A percentile compares a stretch with the other conserved stretches of the same genome.
phyloP scores from a whole-genome alignment of 1,284 basidiomycete genomes.

The Moesziomyces antarcticus region DNA sequence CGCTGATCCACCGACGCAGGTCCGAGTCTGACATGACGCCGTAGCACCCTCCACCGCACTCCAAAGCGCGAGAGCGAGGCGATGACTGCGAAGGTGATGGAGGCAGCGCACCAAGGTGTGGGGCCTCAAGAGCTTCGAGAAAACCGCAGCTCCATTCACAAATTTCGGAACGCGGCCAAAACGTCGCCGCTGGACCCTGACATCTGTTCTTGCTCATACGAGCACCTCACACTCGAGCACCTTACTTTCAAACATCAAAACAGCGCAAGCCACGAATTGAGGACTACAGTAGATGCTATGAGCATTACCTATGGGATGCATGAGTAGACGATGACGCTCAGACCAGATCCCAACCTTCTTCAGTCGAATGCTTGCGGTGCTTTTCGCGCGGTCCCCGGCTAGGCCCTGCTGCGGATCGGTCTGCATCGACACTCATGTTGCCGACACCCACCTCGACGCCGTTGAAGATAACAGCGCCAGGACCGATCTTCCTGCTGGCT shows the following conservation, averaged over 20 bases:
- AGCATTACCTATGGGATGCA: too few relatives aligned
- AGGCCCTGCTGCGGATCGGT: not conserved
- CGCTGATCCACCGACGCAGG: slow-evolving; percentile 60
- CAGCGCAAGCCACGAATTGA: too few relatives aligned
- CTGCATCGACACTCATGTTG: slow-evolving; percentile 3
- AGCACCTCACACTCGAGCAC: too few relatives aligned
- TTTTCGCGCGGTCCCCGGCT: slow-evolving; percentile 10
- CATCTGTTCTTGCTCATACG: not conserved
- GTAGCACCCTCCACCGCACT: not conserved
- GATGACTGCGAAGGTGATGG: not conserved
- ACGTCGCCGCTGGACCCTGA: not conserved
- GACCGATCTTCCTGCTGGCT: slow-evolving; percentile 14
- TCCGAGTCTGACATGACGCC: slow-evolving; percentile 26
- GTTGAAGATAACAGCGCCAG: slow-evolving; percentile 49
- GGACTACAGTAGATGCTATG: too few relatives aligned
- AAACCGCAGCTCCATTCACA: not conserved
- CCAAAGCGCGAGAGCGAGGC: not conserved
- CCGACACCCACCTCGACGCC: slow-evolving; percentile 45
- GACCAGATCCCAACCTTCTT: slow-evolving; percentile 38
- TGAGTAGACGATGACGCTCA: not conserved
- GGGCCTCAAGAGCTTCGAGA: not conserved
- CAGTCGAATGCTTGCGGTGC: slow-evolving; percentile 17
- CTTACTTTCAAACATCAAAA: too few relatives aligned
- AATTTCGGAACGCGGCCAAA: not conserved
- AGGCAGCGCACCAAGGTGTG: not conserved